A percentile compares a stretch with the other conserved stretches of the same genome.
phyloP scores from a whole-genome alignment of 208 protist genomes.

The Leishmania amazonensis region DNA sequence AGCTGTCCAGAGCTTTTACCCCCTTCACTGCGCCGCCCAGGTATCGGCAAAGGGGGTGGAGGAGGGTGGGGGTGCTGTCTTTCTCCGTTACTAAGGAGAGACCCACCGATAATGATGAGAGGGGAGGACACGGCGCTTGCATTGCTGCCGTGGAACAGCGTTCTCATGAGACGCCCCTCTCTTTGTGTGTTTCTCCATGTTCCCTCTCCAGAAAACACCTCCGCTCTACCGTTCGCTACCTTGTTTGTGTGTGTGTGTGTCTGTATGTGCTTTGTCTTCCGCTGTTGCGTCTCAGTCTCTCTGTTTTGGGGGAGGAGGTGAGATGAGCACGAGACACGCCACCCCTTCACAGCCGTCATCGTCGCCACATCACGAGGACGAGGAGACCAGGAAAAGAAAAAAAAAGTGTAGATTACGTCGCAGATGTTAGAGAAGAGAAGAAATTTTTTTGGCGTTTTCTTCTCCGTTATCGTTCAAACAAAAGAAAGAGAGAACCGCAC shows the following conservation, averaged over 20 bases:
- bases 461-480: not conserved
- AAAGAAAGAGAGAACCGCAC: not conserved
- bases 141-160: not conserved
- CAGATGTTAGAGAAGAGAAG: not conserved
- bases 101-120: not conserved
- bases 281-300: not conserved
- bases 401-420: conserved; percentile 6
- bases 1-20: not conserved
- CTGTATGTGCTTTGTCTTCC: not conserved
- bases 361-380: not conserved
- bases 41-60: not conserved
- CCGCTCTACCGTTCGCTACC: not conserved
- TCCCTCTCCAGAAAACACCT: not conserved
- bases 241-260: not conserved
- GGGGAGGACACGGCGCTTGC: not conserved
- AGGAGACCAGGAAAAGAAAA: not conserved
- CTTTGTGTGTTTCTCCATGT: not conserved
- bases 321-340: not conserved
- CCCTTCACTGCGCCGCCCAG: not conserved
- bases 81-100: not conserved
- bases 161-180: not conserved
- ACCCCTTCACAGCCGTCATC: not conserved
- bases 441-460: not conserved
- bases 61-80: not conserved
- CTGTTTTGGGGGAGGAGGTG: not conserved